Conservation (phyloP, 495 filamentous ascomycete genomes). For the Parathielavia hyrcaniae region DNA sequence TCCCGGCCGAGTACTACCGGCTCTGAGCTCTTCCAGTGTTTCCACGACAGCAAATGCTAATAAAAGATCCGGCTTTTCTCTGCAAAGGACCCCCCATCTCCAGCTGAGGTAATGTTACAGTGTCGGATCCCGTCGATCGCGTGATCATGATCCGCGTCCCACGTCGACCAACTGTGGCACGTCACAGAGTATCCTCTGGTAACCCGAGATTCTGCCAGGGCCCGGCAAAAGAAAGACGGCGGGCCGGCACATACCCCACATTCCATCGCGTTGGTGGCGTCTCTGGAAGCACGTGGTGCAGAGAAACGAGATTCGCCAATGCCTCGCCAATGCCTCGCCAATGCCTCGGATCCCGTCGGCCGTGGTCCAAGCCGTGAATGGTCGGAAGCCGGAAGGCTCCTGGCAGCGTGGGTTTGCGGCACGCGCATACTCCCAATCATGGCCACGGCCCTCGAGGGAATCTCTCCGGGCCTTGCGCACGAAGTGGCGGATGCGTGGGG, state of each 20-base stretch:
- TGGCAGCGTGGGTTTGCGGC: slow-evolving; percentile 6
- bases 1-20: slow-evolving; percentile 1
- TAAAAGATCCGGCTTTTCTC: background rate
- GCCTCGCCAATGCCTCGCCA: background rate
- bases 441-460: background rate
- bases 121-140: slow-evolving; percentile 16
- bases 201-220: slow-evolving; percentile 14
- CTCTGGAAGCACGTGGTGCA: slow-evolving; percentile 14
- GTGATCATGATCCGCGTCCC: slow-evolving; percentile 19
- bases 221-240: slow-evolving; percentile 9
- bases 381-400: slow-evolving; percentile 8
- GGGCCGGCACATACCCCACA: slow-evolving; percentile 11
- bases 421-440: slow-evolving; percentile 1
- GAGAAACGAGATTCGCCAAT: slow-evolving; percentile 7
- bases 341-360: background rate
- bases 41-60: background rate
- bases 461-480: slow-evolving; percentile 4
- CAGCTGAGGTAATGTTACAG: slow-evolving; percentile 3
- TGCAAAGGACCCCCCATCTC: background rate
- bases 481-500: slow-evolving; percentile 10
- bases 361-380: slow-evolving; percentile 1
- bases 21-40: background rate
- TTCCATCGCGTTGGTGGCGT: slow-evolving; percentile 1
- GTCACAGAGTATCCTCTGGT: slow-evolving; percentile 4
- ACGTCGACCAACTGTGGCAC: slow-evolving; percentile 2